These are phyloP conservation scores for Raffaelea arxii DNA, from an alignment of 2,329 filamentous ascomycete species.

Conservation along the genomic window DNA sequence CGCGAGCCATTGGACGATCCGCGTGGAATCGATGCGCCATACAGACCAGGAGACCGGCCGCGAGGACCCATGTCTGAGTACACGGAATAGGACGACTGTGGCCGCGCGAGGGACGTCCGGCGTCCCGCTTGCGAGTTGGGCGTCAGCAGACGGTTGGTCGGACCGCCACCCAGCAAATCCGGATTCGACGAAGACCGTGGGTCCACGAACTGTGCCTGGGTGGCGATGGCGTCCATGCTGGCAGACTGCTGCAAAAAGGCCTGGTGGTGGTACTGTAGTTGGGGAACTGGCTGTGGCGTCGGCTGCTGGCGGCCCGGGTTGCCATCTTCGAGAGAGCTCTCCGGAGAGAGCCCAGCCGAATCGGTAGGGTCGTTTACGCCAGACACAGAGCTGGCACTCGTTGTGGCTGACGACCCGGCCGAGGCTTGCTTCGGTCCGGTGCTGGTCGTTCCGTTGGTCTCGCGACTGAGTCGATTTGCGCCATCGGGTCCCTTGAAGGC, in stretches of 20 bases:
- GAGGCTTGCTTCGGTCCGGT: conserved; percentile 39
- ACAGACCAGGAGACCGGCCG: conserved; percentile 48
- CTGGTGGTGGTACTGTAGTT: conserved; percentile 53
- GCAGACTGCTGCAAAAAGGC: conserved; percentile 24
- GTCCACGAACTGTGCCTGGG: conserved; percentile 28
- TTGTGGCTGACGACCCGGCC: conserved; percentile 42
- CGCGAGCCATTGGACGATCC: conserved; percentile 40
- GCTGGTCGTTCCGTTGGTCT: conserved; percentile 41
- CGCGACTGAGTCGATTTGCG: conserved; percentile 38
- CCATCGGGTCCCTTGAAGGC: conserved; percentile 21
- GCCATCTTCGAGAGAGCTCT: conserved; percentile 39
- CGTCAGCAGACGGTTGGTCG: conserved; percentile 51
- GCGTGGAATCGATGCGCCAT: conserved; percentile 32
- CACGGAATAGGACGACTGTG: conserved; percentile 66
- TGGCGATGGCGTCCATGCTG: not conserved
- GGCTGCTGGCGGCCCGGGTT: conserved; percentile 28
- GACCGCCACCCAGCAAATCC: conserved; percentile 39
- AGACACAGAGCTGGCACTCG: conserved; percentile 47
- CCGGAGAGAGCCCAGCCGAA: conserved; percentile 35
- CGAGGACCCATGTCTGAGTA: conserved; percentile 58
- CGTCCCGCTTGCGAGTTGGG: conserved; percentile 44
- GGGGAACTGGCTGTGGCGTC: conserved; percentile 31
- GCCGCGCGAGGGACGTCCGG: conserved; percentile 54
- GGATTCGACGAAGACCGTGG: conserved; percentile 38
- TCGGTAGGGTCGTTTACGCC: conserved; percentile 36